phyloP scores from a whole-genome alignment of 805 yeast species.

The Schwanniomyces polymorphus region DNA sequence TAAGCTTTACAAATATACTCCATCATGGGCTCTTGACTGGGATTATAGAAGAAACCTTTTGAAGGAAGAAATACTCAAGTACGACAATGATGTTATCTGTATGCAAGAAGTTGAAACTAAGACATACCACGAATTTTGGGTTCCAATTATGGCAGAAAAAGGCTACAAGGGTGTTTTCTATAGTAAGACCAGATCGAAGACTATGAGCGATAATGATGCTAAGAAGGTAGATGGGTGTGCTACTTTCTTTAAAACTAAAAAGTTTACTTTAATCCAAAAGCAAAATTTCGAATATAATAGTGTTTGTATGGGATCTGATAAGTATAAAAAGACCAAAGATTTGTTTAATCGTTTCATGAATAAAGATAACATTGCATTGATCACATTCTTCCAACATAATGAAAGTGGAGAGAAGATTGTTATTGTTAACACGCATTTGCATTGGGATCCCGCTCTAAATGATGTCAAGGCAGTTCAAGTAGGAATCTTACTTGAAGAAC shows the following conservation, averaged over 20 bases:
- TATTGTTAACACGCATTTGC: conserved; percentile 89
- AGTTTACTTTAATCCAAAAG: conserved; percentile 70
- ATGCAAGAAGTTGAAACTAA: conserved; percentile 93
- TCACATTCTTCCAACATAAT: conserved; percentile 70
- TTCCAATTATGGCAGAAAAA: conserved; percentile 63
- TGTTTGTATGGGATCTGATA: conserved; percentile 77
- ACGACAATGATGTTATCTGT: conserved; percentile 77
- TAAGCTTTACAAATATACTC: conserved; percentile 89
- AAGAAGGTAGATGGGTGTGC: conserved; percentile 98
- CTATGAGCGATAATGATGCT: conserved; percentile 78
- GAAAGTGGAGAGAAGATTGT: conserved; percentile 71
- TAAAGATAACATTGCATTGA: conserved; percentile 88
- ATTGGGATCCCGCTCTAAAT: conserved; percentile 96
- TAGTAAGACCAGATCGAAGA: conserved; percentile 88
- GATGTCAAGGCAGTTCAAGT: conserved; percentile 97
- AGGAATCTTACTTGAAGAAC: conserved; percentile 85
- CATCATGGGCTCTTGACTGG: conserved; percentile 97
- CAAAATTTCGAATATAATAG: conserved; percentile 80
- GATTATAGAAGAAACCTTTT: conserved; percentile 79
- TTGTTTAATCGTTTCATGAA: conserved; percentile 94
- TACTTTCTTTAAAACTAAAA: conserved; percentile 71
- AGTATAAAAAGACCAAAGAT: conserved; percentile 90
- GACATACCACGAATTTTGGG: conserved; percentile 85
- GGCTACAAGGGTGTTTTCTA: conserved; percentile 85
- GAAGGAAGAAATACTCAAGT: conserved; percentile 66